phyloP scores from a whole-genome alignment of 164 flowering plant genomes.

The Saururus chinensis region DNA sequence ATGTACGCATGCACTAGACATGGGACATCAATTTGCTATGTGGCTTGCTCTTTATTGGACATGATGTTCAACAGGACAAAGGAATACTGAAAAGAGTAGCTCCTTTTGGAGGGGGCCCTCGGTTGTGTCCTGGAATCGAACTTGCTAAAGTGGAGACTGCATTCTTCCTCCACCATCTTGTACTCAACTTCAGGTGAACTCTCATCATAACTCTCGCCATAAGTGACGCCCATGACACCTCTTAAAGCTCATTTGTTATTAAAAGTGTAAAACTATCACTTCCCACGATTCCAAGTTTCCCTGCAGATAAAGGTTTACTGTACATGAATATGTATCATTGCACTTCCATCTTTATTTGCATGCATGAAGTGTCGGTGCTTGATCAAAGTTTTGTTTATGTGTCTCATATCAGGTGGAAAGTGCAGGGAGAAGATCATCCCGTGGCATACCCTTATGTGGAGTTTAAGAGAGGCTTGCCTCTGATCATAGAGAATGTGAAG shows the following conservation, averaged over 20 bases:
- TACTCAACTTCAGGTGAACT: conserved; percentile 58
- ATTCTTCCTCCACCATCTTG: conserved; percentile 78
- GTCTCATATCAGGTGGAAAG: conserved; percentile 44
- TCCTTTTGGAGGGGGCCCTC: conserved; percentile 65
- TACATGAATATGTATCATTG: too few relatives aligned
- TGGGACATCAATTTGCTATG: background rate
- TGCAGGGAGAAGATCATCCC: conserved; percentile 45
- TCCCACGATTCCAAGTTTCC: too few relatives aligned
- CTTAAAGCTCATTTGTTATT: too few relatives aligned
- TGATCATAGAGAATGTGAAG: conserved; percentile 30
- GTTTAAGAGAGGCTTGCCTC: conserved; percentile 40
- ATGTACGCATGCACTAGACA: background rate
- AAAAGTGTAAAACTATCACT: too few relatives aligned
- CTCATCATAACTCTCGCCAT: background rate
- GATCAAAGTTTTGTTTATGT: too few relatives aligned
- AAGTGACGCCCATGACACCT: background rate
- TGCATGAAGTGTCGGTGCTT: too few relatives aligned
- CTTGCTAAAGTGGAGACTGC: conserved; percentile 51
- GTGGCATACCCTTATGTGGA: conserved; percentile 66
- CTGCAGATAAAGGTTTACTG: too few relatives aligned
- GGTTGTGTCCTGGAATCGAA: conserved; percentile 71
- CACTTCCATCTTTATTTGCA: too few relatives aligned
- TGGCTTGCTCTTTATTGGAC: background rate
- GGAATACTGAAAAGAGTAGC: conserved; percentile 25
- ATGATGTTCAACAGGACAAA: background rate